Conservation (phyloP, 2,329 filamentous ascomycete genomes). For the Claviceps sp. region DNA sequence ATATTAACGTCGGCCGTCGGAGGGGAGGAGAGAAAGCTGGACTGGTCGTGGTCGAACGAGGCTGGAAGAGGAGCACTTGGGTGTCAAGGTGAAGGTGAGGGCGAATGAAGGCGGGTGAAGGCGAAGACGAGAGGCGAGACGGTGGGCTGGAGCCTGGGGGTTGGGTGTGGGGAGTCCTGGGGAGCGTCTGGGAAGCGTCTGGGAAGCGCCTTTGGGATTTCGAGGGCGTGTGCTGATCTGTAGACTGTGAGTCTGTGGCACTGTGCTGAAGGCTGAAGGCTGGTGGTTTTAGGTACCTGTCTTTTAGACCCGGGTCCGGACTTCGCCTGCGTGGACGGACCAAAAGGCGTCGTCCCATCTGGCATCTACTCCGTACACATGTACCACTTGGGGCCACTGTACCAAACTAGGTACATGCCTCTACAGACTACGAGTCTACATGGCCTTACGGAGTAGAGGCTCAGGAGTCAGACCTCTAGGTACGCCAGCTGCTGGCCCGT, state of each 20-base stretch:
- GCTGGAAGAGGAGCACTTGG: conserved; percentile 1
- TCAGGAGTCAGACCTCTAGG: no score
- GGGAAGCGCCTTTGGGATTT: background rate
- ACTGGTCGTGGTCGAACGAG: conserved; percentile 1
- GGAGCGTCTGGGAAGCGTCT: background rate
- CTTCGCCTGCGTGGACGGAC: no score
- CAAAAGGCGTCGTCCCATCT: no score
- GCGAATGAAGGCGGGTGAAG: background rate
- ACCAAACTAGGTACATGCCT: no score
- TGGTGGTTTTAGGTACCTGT: no score
- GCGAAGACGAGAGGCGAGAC: background rate
- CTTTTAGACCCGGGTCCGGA: no score
- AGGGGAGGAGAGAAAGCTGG: background rate
- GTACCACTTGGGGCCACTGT: no score
- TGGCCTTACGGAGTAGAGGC: no score
- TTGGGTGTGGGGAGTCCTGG: background rate
- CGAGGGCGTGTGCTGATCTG: background rate
- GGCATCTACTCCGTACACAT: no score
- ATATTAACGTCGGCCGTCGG: conserved; percentile 1
- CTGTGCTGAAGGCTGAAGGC: background rate
- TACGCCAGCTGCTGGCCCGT: no score
- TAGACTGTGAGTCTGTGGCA: no score
- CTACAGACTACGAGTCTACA: no score
- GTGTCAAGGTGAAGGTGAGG: conserved; percentile 2
- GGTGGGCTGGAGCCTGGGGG: background rate